phyloP scores from a whole-genome alignment of 129 eudicot genomes.

The Centaurea solstitialis region DNA sequence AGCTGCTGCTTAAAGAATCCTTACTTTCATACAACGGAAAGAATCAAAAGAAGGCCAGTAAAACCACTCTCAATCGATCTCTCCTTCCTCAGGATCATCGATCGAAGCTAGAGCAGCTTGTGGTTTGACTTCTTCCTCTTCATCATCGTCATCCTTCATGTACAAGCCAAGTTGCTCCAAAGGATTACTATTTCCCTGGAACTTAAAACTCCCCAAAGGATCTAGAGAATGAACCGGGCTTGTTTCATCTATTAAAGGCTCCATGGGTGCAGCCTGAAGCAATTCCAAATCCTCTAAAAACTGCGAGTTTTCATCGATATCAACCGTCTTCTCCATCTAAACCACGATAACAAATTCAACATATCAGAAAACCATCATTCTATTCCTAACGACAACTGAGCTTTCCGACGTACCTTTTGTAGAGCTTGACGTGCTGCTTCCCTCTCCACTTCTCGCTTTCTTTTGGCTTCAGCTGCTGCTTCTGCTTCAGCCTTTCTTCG shows the following conservation, averaged over 20 bases:
- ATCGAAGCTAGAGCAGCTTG: slow-evolving; percentile 37
- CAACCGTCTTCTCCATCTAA: slow-evolving; percentile 96
- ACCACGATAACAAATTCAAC: background rate
- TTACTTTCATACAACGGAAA: background rate
- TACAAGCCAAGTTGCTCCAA: slow-evolving; percentile 88
- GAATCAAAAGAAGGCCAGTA: background rate
- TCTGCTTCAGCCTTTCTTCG: slow-evolving; percentile 59
- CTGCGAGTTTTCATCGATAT: slow-evolving; percentile 67
- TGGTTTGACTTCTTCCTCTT: slow-evolving; percentile 59
- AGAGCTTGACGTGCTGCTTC: slow-evolving; percentile 95
- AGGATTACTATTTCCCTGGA: slow-evolving; percentile 67
- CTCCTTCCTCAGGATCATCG: slow-evolving; percentile 73
- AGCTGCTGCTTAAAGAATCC: background rate
- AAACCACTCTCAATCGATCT: slow-evolving; percentile 53
- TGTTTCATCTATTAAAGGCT: slow-evolving; percentile 53
- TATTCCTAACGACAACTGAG: background rate
- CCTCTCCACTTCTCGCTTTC: slow-evolving; percentile 78
- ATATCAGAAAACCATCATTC: background rate
- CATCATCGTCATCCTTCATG: slow-evolving; percentile 74
- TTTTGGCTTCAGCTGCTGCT: slow-evolving; percentile 89
- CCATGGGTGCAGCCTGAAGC: slow-evolving; percentile 65
- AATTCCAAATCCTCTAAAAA: slow-evolving; percentile 77
- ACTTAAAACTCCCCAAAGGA: slow-evolving; percentile 62
- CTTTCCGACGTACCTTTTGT: slow-evolving; percentile 60
- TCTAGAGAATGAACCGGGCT: slow-evolving; percentile 38